Evolutionary conservation across 805 yeast species (phyloP).

Genomic region (Sporopachydermia lactativora): DNA sequence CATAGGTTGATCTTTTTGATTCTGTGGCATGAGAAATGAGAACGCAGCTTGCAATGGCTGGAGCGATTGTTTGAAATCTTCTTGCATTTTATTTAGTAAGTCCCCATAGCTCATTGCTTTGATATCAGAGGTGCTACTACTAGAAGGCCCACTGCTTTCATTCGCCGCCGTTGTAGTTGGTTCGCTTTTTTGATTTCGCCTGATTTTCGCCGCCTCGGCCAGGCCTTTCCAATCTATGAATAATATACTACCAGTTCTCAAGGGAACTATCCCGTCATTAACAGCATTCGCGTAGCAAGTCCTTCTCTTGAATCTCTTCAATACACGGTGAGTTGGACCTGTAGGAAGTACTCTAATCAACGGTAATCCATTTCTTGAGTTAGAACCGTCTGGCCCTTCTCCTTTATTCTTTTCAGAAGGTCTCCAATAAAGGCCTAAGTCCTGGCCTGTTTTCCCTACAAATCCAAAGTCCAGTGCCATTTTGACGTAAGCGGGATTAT

Average conservation of each 20-base stretch:
- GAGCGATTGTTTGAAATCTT: slow-evolving; percentile 1
- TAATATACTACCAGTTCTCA: slow-evolving; percentile 55
- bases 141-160: neutral
- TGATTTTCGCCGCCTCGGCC: slow-evolving; percentile 14
- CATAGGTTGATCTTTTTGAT: slow-evolving; percentile 8
- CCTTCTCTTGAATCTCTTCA: slow-evolving; percentile 44
- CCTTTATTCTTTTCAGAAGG: slow-evolving; percentile 19
- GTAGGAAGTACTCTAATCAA: slow-evolving; percentile 48
- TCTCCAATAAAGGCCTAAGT: slow-evolving; percentile 34
- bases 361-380: slow-evolving; percentile 28
- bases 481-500: slow-evolving; percentile 63
- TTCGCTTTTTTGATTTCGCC: slow-evolving; percentile 6
- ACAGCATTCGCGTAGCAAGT: slow-evolving; percentile 64
- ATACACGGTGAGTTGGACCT: slow-evolving; percentile 47
- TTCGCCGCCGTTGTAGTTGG: neutral
- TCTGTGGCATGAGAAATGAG: slow-evolving; percentile 3
- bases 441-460: slow-evolving; percentile 74
- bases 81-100: neutral
- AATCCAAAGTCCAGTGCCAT: slow-evolving; percentile 57
- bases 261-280: slow-evolving; percentile 74
- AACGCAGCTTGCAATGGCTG: slow-evolving; percentile 1
- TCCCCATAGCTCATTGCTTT: neutral
- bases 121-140: slow-evolving; percentile 12
- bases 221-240: slow-evolving; percentile 53
- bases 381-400: too few relatives aligned